Percentiles rank a stretch among this genome's conserved stretches.
phyloP scores from a whole-genome alignment of 2,329 filamentous ascomycete species.

The Colletotrichum somersetense region DNA sequence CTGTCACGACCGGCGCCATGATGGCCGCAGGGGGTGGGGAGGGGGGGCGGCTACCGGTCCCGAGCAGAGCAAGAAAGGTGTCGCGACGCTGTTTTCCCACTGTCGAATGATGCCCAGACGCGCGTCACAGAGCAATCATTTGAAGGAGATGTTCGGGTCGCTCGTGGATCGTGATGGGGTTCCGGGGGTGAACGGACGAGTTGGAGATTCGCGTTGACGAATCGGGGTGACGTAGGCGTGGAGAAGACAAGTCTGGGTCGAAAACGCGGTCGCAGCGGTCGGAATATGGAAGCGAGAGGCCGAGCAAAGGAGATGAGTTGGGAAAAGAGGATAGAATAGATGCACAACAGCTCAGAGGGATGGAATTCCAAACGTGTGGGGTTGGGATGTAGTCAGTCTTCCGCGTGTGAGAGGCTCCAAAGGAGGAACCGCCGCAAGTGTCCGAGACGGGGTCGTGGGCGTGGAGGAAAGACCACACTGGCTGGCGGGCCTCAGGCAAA shows the following conservation, averaged over 20 bases:
- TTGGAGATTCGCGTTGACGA: slow-evolving; percentile 31
- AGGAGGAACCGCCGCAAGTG: slow-evolving; percentile 37
- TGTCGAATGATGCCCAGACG: slow-evolving; percentile 14
- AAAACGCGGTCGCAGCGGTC: background rate
- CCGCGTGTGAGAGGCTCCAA: slow-evolving; percentile 35
- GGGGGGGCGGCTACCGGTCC: slow-evolving; percentile 31
- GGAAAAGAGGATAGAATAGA: slow-evolving; percentile 6
- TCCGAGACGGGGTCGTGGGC: slow-evolving; percentile 35
- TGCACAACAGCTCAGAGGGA: slow-evolving; percentile 34
- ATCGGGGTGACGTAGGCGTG: slow-evolving; percentile 40
- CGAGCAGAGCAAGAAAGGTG: slow-evolving; percentile 15
- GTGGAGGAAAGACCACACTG: slow-evolving; percentile 20
- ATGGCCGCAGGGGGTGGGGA: slow-evolving; percentile 35
- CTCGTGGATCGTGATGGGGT: slow-evolving; percentile 34
- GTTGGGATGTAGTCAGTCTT: slow-evolving; percentile 42
- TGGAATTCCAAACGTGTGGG: slow-evolving; percentile 37
- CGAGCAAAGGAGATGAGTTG: slow-evolving; percentile 15
- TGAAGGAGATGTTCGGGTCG: slow-evolving; percentile 16
- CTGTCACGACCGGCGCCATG: slow-evolving; percentile 70
- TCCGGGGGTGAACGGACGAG: slow-evolving; percentile 11
- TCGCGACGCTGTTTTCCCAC: slow-evolving; percentile 21
- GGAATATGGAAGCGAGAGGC: background rate
- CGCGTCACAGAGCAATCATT: slow-evolving; percentile 34
- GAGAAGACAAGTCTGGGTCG: slow-evolving; percentile 13
- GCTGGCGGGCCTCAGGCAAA: slow-evolving; percentile 41